phyloP scores from a whole-genome alignment of 495 filamentous ascomycete species.

The Lasiosphaeria hispida region DNA sequence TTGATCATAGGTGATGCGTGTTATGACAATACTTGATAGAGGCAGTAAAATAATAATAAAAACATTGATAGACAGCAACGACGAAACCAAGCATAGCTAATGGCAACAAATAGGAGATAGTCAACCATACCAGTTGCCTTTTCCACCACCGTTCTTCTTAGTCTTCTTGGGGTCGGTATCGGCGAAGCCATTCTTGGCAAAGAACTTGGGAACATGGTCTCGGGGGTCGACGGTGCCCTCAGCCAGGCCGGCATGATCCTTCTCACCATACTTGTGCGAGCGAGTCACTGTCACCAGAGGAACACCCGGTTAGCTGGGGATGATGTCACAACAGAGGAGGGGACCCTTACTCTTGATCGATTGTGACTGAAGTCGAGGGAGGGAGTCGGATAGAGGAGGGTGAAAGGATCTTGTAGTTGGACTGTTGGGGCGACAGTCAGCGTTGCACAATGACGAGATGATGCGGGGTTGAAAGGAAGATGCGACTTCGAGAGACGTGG shows the following conservation, averaged over 20 bases:
- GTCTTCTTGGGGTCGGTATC: slow-evolving; percentile 85
- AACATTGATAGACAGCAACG: no score
- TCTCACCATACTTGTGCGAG: slow-evolving; percentile 87
- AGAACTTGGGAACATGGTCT: slow-evolving; percentile 83
- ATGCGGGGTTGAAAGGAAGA: slow-evolving; percentile 15
- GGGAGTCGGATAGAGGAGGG: not conserved
- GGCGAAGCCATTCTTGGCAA: slow-evolving; percentile 80
- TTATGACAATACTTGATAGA: no score
- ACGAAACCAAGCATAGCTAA: no score
- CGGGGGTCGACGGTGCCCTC: slow-evolving; percentile 61
- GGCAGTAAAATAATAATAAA: no score
- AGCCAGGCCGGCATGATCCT: slow-evolving; percentile 70
- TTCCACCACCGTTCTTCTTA: slow-evolving; percentile 94
- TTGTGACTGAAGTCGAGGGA: slow-evolving; percentile 1
- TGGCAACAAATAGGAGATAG: not conserved
- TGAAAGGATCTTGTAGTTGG: not conserved
- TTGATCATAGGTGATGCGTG: not conserved
- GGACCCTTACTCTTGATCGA: slow-evolving; percentile 31
- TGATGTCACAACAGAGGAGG: slow-evolving; percentile 15
- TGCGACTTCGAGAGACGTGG: no score
- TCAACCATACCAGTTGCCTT: slow-evolving; percentile 81
- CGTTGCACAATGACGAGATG: slow-evolving; percentile 4
- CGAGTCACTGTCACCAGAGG: slow-evolving; percentile 70
- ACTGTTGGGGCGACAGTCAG: not conserved
- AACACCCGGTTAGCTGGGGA: slow-evolving; percentile 10